Conservation (phyloP, 257 asterid genomes). For the Fraxinus cuspidata region DNA sequence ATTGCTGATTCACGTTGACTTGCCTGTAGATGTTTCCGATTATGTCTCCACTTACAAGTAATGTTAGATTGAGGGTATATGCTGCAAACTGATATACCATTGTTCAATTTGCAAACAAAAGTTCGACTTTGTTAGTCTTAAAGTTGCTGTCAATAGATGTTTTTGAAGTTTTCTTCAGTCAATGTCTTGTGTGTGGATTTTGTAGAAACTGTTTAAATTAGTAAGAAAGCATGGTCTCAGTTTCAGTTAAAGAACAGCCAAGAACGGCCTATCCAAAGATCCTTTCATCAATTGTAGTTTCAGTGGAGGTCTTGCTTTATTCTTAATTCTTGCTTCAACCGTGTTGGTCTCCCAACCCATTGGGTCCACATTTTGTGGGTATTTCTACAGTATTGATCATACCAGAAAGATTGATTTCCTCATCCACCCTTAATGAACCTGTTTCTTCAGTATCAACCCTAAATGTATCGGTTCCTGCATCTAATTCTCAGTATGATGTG, state of each 20-base stretch:
- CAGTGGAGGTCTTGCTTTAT: constrained; percentile 66
- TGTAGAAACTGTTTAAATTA: constrained; percentile 14
- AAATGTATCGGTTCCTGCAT: constrained; percentile 23
- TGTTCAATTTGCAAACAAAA: too few species aligned
- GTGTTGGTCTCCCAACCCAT: constrained; percentile 61
- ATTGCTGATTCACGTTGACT: too few species aligned
- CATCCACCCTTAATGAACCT: constrained; percentile 13
- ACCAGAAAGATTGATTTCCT: constrained; percentile 26
- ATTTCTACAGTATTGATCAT: constrained; percentile 44
- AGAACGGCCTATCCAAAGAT: constrained; percentile 55
- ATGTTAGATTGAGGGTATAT: too few species aligned
- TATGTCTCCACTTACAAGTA: too few species aligned
- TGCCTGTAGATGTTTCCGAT: too few species aligned
- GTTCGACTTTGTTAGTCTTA: too few species aligned
- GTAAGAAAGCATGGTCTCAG: constrained; percentile 48
- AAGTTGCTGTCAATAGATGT: too few species aligned
- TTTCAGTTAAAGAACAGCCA: constrained; percentile 49
- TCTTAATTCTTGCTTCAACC: constrained; percentile 76
- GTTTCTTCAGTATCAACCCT: constrained; percentile 23
- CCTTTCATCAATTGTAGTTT: constrained; percentile 53
- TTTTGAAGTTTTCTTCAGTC: too few species aligned
- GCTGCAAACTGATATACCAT: too few species aligned
- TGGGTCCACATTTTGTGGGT: constrained; percentile 54
- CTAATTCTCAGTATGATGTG: constrained; percentile 26
- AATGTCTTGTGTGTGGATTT: constrained; percentile 5